Conservation (phyloP, 2,329 filamentous ascomycete species). For the Sphaerostilbella broomeana region DNA sequence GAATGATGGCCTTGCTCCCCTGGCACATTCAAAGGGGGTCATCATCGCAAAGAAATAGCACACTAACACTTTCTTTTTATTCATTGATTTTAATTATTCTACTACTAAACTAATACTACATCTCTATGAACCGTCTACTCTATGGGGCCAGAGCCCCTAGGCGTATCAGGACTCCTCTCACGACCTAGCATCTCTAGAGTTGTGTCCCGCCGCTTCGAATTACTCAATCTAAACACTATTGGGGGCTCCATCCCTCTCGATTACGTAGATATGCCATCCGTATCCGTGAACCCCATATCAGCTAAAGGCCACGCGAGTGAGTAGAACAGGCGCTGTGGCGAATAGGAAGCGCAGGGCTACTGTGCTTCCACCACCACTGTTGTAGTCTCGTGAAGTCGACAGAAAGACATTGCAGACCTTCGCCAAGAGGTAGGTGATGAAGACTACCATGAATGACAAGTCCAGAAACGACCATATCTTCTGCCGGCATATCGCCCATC, state of each 20-base stretch:
- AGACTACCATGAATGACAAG: slow-evolving; percentile 60
- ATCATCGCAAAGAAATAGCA: too few species aligned
- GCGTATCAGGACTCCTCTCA: background rate
- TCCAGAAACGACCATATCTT: slow-evolving; percentile 71
- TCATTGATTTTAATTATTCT: background rate
- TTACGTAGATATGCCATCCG: slow-evolving; percentile 25
- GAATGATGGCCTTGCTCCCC: too few species aligned
- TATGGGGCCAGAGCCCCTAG: too few species aligned
- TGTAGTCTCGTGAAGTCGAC: slow-evolving; percentile 22
- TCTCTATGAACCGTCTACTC: background rate
- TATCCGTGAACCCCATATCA: slow-evolving; percentile 28
- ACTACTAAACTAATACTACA: background rate
- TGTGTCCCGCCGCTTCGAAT: slow-evolving; percentile 7
- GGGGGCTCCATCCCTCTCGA: slow-evolving; percentile 19
- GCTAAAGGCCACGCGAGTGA: slow-evolving; percentile 66
- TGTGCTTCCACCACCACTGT: slow-evolving; percentile 26
- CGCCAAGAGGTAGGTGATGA: slow-evolving; percentile 52
- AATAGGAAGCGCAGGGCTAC: slow-evolving; percentile 58
- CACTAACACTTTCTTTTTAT: background rate
- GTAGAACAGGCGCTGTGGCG: slow-evolving; percentile 60
- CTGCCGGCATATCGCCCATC: slow-evolving; percentile 62
- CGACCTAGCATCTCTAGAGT: slow-evolving; percentile 7
- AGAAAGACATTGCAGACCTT: slow-evolving; percentile 50
- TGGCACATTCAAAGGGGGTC: too few species aligned
- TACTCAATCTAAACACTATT: slow-evolving; percentile 11